A percentile compares a stretch with the other conserved stretches of the same genome.
phyloP scores from a whole-genome alignment of 1,139 yeast genomes.

The Hemisphaericaspora xylanilytica region DNA sequence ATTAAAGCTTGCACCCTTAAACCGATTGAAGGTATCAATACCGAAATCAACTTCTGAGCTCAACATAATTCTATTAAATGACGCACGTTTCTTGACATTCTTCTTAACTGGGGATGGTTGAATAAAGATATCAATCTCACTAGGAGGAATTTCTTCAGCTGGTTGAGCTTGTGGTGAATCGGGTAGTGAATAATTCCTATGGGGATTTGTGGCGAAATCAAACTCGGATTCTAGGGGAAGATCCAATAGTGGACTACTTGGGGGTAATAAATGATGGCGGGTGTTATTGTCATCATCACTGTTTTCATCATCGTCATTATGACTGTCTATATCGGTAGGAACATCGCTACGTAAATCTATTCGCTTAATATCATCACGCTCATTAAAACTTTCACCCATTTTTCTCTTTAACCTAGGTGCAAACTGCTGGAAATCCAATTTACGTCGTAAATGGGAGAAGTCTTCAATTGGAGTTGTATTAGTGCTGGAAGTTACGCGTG shows the following conservation, averaged over 20 bases:
- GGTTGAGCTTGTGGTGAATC: constrained; percentile 22
- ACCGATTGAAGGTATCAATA: constrained; percentile 44
- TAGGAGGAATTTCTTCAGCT: constrained; percentile 3
- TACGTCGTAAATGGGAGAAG: constrained; percentile 2
- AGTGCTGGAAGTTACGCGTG: constrained; percentile 18
- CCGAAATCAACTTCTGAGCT: constrained; percentile 50
- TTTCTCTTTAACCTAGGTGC: constrained; percentile 43
- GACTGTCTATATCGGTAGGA: constrained; percentile 21
- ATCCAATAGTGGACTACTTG: constrained; percentile 34
- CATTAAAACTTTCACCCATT: constrained; percentile 48
- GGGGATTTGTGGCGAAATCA: constrained; percentile 23
- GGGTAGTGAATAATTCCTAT: constrained; percentile 22
- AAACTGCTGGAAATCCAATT: constrained; percentile 7
- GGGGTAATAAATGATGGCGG: constrained; percentile 18
- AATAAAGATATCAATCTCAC: constrained; percentile 5
- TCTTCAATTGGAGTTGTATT: constrained; percentile 6
- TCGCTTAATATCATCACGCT: constrained; percentile 43
- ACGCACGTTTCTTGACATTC: background rate
- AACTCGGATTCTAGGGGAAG: constrained; percentile 27
- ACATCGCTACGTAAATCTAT: constrained; percentile 18
- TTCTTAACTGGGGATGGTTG: background rate
- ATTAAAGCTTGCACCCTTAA: constrained; percentile 32
- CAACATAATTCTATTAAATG: constrained; percentile 20
- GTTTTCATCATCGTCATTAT: constrained; percentile 13
- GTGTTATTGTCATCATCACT: constrained; percentile 6